phyloP scores from a whole-genome alignment of 306 rosid genomes.

The Sechiopsis laciniata region DNA sequence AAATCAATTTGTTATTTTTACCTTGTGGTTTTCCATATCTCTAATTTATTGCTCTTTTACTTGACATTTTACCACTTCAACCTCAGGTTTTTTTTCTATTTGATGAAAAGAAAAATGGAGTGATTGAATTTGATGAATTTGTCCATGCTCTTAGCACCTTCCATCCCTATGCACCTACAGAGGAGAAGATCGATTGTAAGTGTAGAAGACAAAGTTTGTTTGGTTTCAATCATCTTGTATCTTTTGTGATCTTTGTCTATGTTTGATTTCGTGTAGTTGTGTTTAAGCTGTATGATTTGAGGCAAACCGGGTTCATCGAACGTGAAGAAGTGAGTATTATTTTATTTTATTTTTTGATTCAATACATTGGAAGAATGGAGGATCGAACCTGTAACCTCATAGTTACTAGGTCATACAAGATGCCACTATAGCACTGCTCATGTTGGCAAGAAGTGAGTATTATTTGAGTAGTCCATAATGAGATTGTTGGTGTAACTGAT shows the following conservation, averaged over 20 bases:
- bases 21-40: not conserved
- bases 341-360: too few relatives aligned
- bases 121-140: slow-evolving; percentile 73
- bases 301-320: slow-evolving; percentile 75
- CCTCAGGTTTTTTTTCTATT: slow-evolving; percentile 71
- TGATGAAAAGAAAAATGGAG: slow-evolving; percentile 73
- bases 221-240: slow-evolving; percentile 18
- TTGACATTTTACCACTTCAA: not conserved
- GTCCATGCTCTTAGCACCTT: slow-evolving; percentile 59
- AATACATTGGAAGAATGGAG: too few relatives aligned
- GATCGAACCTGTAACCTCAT: too few relatives aligned
- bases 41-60: not conserved
- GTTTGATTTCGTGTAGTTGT: slow-evolving; percentile 46
- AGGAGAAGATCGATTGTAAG: slow-evolving; percentile 74
- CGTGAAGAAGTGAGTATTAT: slow-evolving; percentile 53
- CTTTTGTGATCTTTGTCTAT: slow-evolving; percentile 21
- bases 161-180: slow-evolving; percentile 64
- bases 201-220: slow-evolving; percentile 24
- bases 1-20: not conserved
- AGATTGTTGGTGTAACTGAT: not conserved
- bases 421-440: too few relatives aligned
- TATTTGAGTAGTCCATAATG: too few relatives aligned
- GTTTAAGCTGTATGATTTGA: slow-evolving; percentile 72
- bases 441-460: slow-evolving; percentile 58
- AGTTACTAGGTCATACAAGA: too few relatives aligned